Evolutionary conservation across 2,329 filamentous ascomycete genomes (phyloP).

Genomic region (Cryoendolithus antarcticus): DNA sequence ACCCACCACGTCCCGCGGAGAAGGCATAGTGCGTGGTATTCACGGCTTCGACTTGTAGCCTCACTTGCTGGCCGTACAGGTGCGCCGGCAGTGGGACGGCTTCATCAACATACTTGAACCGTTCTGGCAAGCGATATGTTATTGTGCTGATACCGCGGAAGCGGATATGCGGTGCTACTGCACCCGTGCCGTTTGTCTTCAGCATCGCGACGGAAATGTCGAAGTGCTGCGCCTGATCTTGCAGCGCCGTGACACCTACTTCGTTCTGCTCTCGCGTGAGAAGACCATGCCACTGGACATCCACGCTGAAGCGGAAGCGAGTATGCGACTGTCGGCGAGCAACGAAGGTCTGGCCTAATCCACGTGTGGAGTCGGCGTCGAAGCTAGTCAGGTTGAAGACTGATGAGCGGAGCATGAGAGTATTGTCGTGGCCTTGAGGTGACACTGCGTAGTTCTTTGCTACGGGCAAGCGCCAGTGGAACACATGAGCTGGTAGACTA

Average conservation of each 20-base stretch:
- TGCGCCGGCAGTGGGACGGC: constrained; percentile 25
- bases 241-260: constrained; percentile 7
- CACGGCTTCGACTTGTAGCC: constrained; percentile 29
- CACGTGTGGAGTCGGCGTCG: constrained; percentile 37
- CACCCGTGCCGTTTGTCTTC: constrained; percentile 4
- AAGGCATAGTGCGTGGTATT: constrained; percentile 36
- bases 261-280: constrained; percentile 34
- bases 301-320: constrained; percentile 38
- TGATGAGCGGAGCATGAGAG: constrained; percentile 37
- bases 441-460: constrained; percentile 35
- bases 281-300: constrained; percentile 31
- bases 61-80: constrained; percentile 24
- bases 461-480: constrained; percentile 42
- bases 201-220: constrained; percentile 27
- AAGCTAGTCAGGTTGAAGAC: constrained; percentile 41
- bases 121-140: constrained; percentile 6
- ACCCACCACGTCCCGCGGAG: constrained; percentile 12
- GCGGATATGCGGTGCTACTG: constrained; percentile 27
- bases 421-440: constrained; percentile 29
- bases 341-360: constrained; percentile 41
- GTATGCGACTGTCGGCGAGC: constrained; percentile 43
- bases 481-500: constrained; percentile 40
- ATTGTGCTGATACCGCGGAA: constrained; percentile 28
- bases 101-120: constrained; percentile 7
- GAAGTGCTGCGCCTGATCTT: constrained; percentile 38